Percentiles rank a stretch among this genome's conserved stretches.
These are phyloP conservation scores for Anisodus acutangulus DNA, from an alignment of 257 asterid species.

Conservation along the genomic window DNA sequence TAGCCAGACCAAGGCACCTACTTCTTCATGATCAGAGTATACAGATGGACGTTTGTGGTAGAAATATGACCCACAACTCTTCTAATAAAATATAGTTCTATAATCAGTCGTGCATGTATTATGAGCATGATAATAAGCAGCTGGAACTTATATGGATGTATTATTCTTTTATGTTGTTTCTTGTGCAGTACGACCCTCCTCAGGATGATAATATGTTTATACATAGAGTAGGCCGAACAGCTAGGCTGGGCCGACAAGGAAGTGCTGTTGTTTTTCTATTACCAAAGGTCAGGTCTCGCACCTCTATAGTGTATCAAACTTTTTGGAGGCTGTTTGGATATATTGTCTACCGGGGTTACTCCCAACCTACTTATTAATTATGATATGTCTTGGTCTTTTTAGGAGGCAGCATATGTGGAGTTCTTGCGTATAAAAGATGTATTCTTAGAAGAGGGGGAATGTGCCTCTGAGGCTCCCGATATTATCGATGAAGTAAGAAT, in stretches of 20 bases:
- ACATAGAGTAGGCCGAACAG: slow-evolving; percentile 99
- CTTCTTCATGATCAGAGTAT: not conserved
- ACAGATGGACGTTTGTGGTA: slow-evolving; percentile 16
- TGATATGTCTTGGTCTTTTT: slow-evolving; percentile 31
- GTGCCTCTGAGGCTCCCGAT: slow-evolving; percentile 63
- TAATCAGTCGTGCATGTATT: not conserved
- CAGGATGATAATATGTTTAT: slow-evolving; percentile 91
- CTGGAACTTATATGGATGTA: slow-evolving; percentile 30
- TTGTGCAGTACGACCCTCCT: slow-evolving; percentile 89
- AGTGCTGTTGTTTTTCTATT: slow-evolving; percentile 78
- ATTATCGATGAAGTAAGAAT: slow-evolving; percentile 66
- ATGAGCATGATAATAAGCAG: slow-evolving; percentile 28
- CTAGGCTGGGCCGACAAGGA: slow-evolving; percentile 95
- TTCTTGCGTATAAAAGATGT: slow-evolving; percentile 68
- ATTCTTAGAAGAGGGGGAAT: slow-evolving; percentile 74
- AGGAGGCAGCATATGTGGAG: slow-evolving; percentile 95
- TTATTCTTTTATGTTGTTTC: slow-evolving; percentile 33
- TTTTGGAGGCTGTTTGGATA: not conserved
- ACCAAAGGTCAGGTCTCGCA: slow-evolving; percentile 65
- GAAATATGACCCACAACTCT: not conserved
- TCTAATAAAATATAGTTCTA: not conserved
- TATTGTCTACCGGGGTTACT: not conserved
- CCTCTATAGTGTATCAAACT: slow-evolving; percentile 17
- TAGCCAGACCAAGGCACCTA: slow-evolving; percentile 8
- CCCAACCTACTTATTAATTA: slow-evolving; percentile 9